Evolutionary conservation across 176 grass and related monocot genomes (phyloP).

Genomic region (Carex myosuroides): DNA sequence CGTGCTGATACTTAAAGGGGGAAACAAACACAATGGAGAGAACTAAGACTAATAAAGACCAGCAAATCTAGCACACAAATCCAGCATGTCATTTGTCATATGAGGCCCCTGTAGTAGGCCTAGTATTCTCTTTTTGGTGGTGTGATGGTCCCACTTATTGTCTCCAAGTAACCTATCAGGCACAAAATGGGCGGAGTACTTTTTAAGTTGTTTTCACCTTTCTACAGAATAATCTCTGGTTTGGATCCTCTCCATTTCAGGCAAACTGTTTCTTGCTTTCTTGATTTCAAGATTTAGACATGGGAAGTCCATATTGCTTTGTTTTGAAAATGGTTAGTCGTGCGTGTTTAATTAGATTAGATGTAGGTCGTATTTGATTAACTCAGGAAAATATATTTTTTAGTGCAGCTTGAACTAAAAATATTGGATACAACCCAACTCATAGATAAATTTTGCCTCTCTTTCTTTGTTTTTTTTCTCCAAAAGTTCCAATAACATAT

Average conservation of each 20-base stretch:
- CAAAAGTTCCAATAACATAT: no score
- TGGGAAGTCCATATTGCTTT: not conserved
- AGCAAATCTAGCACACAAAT: not conserved
- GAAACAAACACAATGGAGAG: not conserved
- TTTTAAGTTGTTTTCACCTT: not conserved
- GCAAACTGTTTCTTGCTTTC: not conserved
- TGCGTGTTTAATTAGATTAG: not conserved
- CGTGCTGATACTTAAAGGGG: not conserved
- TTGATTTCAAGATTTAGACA: not conserved
- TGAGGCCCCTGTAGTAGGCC: not conserved
- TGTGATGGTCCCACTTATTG: conserved; percentile 12
- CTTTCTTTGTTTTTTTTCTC: no score
- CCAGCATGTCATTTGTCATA: not conserved
- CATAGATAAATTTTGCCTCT: not conserved
- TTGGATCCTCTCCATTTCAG: not conserved
- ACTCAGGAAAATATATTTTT: not conserved
- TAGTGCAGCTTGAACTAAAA: not conserved
- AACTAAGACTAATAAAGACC: not conserved
- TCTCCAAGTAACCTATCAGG: not conserved
- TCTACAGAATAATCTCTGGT: not conserved
- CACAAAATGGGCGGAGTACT: not conserved
- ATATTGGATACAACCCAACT: not conserved
- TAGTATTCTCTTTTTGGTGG: not conserved
- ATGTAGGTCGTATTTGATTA: no score
- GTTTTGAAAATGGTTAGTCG: not conserved